Percentiles rank a stretch among this genome's conserved stretches.
Conservation (phyloP, 1,284 basidiomycete genomes). For the Pterulicium gracile region DNA sequence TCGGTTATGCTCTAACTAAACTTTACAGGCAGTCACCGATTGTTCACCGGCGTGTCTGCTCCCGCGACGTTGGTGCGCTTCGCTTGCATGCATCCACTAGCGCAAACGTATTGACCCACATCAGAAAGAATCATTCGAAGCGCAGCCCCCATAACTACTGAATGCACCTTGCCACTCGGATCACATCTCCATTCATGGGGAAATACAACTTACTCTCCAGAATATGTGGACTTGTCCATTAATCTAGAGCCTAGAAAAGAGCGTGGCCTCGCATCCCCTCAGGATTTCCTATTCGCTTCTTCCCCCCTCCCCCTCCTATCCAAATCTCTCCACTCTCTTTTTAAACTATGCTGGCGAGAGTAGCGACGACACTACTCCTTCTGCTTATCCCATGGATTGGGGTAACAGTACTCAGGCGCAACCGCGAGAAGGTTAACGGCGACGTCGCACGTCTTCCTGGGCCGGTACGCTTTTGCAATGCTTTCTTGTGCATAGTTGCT, state of each 20-base stretch:
- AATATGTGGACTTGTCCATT: too few species aligned
- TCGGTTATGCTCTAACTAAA: too few species aligned
- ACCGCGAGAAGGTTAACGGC: not conserved
- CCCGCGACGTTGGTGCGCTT: too few species aligned
- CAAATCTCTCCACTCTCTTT: slow-evolving; percentile 3
- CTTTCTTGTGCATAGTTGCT: not conserved
- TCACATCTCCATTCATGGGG: not conserved
- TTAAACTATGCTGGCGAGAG: not conserved
- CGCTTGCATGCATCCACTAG: too few species aligned
- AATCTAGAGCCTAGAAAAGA: not conserved
- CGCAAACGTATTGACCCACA: too few species aligned
- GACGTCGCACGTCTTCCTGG: slow-evolving; percentile 12
- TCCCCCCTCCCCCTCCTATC: slow-evolving; percentile 8
- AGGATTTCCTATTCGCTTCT: slow-evolving; percentile 1
- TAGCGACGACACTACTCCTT: not conserved
- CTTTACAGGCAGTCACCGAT: too few species aligned
- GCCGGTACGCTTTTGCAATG: slow-evolving; percentile 8
- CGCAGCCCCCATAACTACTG: too few species aligned
- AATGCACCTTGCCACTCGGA: not conserved
- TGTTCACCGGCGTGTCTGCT: too few species aligned
- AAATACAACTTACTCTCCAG: too few species aligned
- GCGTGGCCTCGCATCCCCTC: not conserved
- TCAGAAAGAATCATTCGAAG: too few species aligned
- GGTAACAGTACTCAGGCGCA: not conserved
- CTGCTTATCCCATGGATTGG: not conserved